Evolutionary conservation across 495 filamentous ascomycete genomes (phyloP).

Genomic region (Geoglossum glabrum): DNA sequence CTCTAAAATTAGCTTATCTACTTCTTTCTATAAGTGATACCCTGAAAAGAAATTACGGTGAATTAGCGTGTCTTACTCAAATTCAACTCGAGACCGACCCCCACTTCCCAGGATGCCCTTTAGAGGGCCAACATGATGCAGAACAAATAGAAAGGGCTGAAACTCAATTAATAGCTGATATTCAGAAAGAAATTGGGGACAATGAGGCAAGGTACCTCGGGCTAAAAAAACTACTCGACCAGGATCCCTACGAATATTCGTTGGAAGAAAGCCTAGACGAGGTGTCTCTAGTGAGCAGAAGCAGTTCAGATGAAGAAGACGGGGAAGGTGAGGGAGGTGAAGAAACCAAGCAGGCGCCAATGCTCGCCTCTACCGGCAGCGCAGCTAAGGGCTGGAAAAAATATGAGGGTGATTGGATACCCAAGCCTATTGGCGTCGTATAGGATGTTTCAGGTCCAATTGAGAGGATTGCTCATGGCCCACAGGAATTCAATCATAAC

Average conservation of each 20-base stretch:
- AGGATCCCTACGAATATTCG: not conserved
- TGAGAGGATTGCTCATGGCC: no score
- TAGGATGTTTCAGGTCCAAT: not conserved
- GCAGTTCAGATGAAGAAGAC: not conserved
- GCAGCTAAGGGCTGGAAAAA: not conserved
- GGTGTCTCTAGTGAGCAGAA: not conserved
- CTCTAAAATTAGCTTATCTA: not conserved
- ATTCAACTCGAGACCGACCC: not conserved
- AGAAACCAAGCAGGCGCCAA: not conserved
- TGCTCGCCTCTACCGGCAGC: no score
- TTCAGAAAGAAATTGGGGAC: not conserved
- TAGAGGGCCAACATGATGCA: not conserved
- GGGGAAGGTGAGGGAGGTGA: not conserved
- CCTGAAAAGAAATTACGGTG: not conserved
- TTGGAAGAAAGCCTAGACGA: not conserved
- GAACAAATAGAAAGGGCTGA: not conserved
- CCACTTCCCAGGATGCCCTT: not conserved
- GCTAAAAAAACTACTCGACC: not conserved
- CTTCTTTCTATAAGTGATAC: not conserved
- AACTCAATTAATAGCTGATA: not conserved
- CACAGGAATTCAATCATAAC: no score
- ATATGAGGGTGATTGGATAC: not conserved
- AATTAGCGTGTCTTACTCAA: not conserved
- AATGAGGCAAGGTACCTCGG: not conserved
- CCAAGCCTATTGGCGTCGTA: not conserved